Evolutionary conservation across 805 yeast species (phyloP).

Genomic region (Candida koratica): DNA sequence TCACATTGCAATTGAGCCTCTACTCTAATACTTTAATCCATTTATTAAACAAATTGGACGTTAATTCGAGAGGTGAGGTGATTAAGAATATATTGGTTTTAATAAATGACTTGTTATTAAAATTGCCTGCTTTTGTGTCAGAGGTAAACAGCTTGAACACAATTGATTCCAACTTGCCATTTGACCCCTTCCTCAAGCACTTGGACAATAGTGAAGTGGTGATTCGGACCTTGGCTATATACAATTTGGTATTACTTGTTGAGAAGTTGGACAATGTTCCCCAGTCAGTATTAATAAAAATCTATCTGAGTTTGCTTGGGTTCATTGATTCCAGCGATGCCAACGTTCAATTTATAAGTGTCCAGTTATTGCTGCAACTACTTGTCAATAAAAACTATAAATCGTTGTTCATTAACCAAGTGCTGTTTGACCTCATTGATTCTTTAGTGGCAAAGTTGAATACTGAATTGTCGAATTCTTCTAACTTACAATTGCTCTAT

Average conservation of each 20-base stretch:
- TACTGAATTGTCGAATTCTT: conserved; percentile 21
- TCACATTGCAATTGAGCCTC: conserved; percentile 42
- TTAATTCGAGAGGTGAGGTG: conserved; percentile 54
- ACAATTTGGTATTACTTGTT: conserved; percentile 51
- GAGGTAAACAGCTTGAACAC: conserved; percentile 41
- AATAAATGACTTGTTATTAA: conserved; percentile 52
- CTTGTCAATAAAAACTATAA: conserved; percentile 54
- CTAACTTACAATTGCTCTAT: conserved; percentile 79
- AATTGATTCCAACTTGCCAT: conserved; percentile 48
- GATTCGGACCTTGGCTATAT: conserved; percentile 52
- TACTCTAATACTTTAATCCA: conserved; percentile 55
- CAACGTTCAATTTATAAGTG: conserved; percentile 53
- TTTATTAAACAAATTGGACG: conserved; percentile 46
- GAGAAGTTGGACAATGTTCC: conserved; percentile 23
- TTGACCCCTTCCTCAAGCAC: conserved; percentile 48
- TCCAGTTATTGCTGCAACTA: conserved; percentile 63
- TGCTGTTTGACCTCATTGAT: conserved; percentile 30
- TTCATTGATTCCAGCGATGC: conserved; percentile 31
- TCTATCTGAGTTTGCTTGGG: conserved; percentile 35
- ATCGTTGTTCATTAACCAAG: conserved; percentile 35
- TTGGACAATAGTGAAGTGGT: conserved; percentile 55
- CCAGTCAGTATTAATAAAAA: conserved; percentile 35
- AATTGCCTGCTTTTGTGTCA: conserved; percentile 32
- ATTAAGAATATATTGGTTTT: conserved; percentile 61
- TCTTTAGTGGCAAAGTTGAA: conserved; percentile 10